Evolutionary conservation across 495 filamentous ascomycete genomes (phyloP).

Genomic region (Hypoxylon cercidicola): DNA sequence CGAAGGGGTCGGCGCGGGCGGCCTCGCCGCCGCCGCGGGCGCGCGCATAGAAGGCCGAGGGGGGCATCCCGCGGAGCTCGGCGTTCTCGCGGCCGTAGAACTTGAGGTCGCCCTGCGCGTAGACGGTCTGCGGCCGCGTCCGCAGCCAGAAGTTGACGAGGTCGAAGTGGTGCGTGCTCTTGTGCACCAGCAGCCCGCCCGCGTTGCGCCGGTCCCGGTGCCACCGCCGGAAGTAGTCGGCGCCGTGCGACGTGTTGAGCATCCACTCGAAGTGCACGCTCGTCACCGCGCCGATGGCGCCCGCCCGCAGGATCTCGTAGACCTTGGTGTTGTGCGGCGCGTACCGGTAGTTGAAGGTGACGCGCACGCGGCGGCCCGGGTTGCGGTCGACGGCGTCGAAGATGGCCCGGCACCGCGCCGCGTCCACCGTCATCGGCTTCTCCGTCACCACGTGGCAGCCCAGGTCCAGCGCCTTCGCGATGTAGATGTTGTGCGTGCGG

Average conservation of each 20-base stretch:
- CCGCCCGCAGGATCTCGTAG: constrained; percentile 58
- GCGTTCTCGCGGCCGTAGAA: constrained; percentile 62
- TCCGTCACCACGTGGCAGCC: constrained; percentile 68
- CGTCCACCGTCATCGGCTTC: constrained; percentile 71
- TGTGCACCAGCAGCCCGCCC: constrained; percentile 63
- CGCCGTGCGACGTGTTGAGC: constrained; percentile 68
- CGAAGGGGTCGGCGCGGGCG: constrained; percentile 57
- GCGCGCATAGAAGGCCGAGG: constrained; percentile 52
- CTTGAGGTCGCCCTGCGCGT: constrained; percentile 57
- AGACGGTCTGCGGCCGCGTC: constrained; percentile 55
- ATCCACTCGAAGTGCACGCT: constrained; percentile 70
- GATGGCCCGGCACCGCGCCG: constrained; percentile 61
- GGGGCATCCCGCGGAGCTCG: constrained; percentile 48
- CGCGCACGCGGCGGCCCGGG: constrained; percentile 50
- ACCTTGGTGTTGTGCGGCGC: constrained; percentile 63
- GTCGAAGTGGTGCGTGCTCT: constrained; percentile 63
- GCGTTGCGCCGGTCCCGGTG: constrained; percentile 68
- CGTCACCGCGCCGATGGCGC: constrained; percentile 63
- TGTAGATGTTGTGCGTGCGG: constrained; percentile 66
- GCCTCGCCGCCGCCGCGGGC: constrained; percentile 50
- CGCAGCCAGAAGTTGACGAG: constrained; percentile 63
- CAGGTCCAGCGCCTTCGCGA: constrained; percentile 63
- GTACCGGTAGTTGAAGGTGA: constrained; percentile 64
- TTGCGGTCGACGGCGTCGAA: constrained; percentile 55
- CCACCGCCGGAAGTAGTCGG: constrained; percentile 71